These are phyloP conservation scores for Holtermannia corniformis DNA, from an alignment of 768 basidiomycete species.

Conservation along the genomic window DNA sequence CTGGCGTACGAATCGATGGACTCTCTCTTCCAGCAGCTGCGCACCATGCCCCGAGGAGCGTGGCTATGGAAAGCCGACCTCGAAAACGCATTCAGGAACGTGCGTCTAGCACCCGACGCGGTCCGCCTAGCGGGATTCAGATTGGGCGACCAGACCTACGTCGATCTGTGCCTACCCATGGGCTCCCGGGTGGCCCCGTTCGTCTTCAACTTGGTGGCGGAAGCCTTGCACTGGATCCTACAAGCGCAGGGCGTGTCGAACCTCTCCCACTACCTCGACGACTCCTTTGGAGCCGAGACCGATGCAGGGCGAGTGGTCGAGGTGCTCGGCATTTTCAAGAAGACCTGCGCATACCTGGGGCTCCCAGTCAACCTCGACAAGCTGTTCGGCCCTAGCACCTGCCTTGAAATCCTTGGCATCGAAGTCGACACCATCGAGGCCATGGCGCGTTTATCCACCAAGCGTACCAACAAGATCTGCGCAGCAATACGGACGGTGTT, in stretches of 20 bases:
- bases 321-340: not conserved
- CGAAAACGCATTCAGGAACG: conserved; percentile 1
- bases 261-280: conserved; percentile 5
- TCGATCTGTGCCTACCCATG: conserved; percentile 1
- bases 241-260: not conserved
- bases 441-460: not conserved
- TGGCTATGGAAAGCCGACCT: conserved; percentile 3
- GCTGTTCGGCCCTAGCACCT: no score
- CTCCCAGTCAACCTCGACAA: no score
- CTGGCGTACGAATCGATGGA: no score
- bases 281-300: not conserved
- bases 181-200: conserved; percentile 1
- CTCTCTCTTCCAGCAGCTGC: no score
- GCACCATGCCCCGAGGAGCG: no score
- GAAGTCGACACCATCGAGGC: not conserved
- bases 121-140: not conserved
- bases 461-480: not conserved
- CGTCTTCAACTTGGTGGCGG: conserved; percentile 4
- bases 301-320: no score
- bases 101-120: not conserved
- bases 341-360: not conserved
- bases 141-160: not conserved
- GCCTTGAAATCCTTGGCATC: conserved; percentile 4
- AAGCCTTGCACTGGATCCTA: no score
- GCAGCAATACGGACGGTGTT: not conserved